A percentile compares a stretch with the other conserved stretches of the same genome.
These are phyloP conservation scores for Aspergillus tamarii DNA, from an alignment of 2,329 filamentous ascomycete genomes.

Conservation along the genomic window DNA sequence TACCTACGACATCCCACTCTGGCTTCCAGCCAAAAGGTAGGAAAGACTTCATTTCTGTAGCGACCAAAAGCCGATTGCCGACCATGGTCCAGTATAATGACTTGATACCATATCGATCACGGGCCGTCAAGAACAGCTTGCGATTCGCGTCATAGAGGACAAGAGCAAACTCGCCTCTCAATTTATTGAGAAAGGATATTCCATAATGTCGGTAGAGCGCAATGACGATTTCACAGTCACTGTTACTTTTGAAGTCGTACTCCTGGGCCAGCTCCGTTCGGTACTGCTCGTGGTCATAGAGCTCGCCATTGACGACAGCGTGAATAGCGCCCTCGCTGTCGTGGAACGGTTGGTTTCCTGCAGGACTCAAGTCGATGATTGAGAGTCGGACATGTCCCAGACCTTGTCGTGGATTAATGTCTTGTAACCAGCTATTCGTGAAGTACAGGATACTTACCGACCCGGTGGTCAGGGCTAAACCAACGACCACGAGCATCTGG, in stretches of 20 bases:
- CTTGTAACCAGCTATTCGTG: neutral
- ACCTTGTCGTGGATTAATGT: conserved; percentile 27
- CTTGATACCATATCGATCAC: conserved; percentile 62
- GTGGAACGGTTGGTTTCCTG: conserved; percentile 54
- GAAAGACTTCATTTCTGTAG: conserved; percentile 60
- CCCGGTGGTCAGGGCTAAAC: conserved; percentile 48
- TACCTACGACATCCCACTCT: conserved; percentile 55
- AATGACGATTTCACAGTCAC: conserved; percentile 58
- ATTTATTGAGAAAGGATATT: conserved; percentile 47
- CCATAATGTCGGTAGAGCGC: conserved; percentile 58
- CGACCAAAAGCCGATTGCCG: conserved; percentile 49
- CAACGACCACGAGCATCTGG: conserved; percentile 52
- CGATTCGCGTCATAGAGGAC: conserved; percentile 54
- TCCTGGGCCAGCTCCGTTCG: conserved; percentile 41
- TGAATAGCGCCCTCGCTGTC: conserved; percentile 48
- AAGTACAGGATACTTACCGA: conserved; percentile 35
- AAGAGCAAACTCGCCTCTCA: conserved; percentile 60
- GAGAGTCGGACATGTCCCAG: conserved; percentile 57
- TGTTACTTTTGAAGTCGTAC: conserved; percentile 51
- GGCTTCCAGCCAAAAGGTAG: conserved; percentile 55
- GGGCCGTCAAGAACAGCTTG: conserved; percentile 50
- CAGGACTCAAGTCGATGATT: conserved; percentile 56
- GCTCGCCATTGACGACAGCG: conserved; percentile 63
- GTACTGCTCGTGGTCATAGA: conserved; percentile 58
- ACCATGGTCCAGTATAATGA: conserved; percentile 57